Base-by-base conservation (phyloP, 345 rosid species). In the Hevea brasiliensis region DNA sequence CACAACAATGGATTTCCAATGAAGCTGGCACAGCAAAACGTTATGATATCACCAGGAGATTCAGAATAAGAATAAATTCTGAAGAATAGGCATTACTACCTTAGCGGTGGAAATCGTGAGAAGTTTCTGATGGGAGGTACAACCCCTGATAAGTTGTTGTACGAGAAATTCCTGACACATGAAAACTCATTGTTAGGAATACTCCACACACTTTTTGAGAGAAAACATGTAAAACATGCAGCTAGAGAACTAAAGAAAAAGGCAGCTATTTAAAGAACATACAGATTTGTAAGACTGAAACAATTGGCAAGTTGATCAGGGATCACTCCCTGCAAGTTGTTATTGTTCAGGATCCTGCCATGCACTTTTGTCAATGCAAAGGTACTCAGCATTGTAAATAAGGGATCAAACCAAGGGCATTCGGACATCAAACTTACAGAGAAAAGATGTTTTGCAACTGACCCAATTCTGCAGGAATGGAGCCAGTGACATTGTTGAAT, bases 301-400 rank as follows among this genome's bases (percentile, higher is more conserved):
- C 98, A 96, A 51, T 88, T 91, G 17, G 88, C 73, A 2, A 96
- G 89, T 81, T 93, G 97, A 59, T 84, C 88, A 1, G 99, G 99
- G 60, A 96, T 91, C 75, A 69, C 86, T 29, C 98, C 99, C 45
- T 84, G 85, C 77, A 96, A 69, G 69, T 83, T 71, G 76, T 96
- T 93, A 81, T 91, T 86, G 68, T 89, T 93, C 67, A 96, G 74
- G 74, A 91, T 81, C 70, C 99, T 96, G 84, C 24, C 77, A 78
- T 7, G 66, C 42, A n/a, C 48, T 17, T 29, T 23, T 13, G 53
- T 66, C 53, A 59, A 17, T 29, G 0, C 44, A 32, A 62, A 14
- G 27, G 14, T 47, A 55, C 50, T 41, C 17, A 18, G 1, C 14
- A 50, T 1, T 6, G 35, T 9, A 12, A 23, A 55, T 3, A 50